Conservation (phyloP, 306 rosid species). For the Prunus kanzakura region DNA sequence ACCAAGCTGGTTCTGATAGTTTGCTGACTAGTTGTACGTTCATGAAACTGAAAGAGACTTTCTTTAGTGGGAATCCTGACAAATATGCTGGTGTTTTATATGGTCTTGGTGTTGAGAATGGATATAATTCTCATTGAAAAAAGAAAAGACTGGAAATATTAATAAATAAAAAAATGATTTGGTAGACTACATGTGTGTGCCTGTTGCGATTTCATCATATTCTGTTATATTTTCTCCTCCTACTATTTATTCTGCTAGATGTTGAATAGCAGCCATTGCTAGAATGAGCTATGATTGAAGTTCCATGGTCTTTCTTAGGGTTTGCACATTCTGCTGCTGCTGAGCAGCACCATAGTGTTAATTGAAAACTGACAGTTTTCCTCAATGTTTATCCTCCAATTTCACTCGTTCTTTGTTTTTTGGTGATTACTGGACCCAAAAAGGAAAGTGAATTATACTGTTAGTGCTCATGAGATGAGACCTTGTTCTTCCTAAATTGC, state of each 20-base stretch:
- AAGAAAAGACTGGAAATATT: background rate
- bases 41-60: slow-evolving; percentile 27
- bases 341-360: background rate
- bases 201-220: background rate
- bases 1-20: slow-evolving; percentile 58
- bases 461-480: background rate
- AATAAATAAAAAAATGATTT: background rate
- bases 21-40: slow-evolving; percentile 38
- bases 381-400: background rate
- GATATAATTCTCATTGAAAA: slow-evolving; percentile 3
- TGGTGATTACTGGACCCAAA: background rate
- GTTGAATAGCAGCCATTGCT: background rate
- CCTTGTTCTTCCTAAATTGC: background rate
- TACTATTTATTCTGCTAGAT: background rate
- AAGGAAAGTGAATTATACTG: background rate
- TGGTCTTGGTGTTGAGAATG: slow-evolving; percentile 29
- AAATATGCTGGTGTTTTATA: slow-evolving; percentile 32
- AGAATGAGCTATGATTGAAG: background rate
- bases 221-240: background rate
- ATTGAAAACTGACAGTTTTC: background rate
- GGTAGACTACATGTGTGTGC: background rate
- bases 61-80: slow-evolving; percentile 19
- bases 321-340: background rate
- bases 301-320: background rate
- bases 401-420: background rate